Base-by-base conservation (phyloP, 257 asterid species). In the Nyctanthes arbortristis region DNA sequence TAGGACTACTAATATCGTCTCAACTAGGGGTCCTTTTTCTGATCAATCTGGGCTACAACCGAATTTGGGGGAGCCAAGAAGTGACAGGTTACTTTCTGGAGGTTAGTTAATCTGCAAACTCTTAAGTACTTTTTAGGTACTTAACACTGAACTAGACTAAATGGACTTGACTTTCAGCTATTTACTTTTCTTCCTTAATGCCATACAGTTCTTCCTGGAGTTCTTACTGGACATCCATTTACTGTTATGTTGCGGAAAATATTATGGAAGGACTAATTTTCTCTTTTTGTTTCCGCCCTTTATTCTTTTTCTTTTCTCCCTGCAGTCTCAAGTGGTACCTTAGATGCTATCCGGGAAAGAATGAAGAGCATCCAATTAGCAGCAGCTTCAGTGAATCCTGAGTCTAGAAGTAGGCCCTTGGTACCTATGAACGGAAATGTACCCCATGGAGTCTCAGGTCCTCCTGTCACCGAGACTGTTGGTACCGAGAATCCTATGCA, bases 261-360 rank as follows among this genome's bases (percentile, higher is more conserved):
- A n/a, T n/a, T n/a, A n/a, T n/a, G n/a, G n/a, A n/a, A n/a, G n/a
- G n/a, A n/a, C n/a, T n/a, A n/a, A n/a, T n/a, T n/a, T n/a, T n/a
- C n/a, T n/a, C n/a, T n/a, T n/a, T n/a, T n/a, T n/a, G n/a, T n/a
- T n/a, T n/a, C n/a, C n/a, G n/a, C n/a, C n/a, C n/a, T n/a, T n/a
- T n/a, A n/a, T n/a, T n/a, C n/a, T n/a, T n/a, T n/a, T n/a, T n/a
- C n/a, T n/a, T n/a, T n/a, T n/a, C n/a, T n/a, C n/a, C n/a, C n/a
- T 94, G 85, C 97, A 94, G 99, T 94, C 59, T 60, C 89, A 28
- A 83, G 87, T 31, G 99, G 98, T 75, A 81, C 97, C 22, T 70
- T 94, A 69, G 99, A 94, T 74, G 98, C 97, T 8, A 94, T 94
- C 61, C 82, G 99, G 69, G 99, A 94, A 84, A 88, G 98, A 80